These are phyloP conservation scores for Colletotrichum tanaceti DNA, from an alignment of 2,329 filamentous ascomycete species.

Conservation along the genomic window DNA sequence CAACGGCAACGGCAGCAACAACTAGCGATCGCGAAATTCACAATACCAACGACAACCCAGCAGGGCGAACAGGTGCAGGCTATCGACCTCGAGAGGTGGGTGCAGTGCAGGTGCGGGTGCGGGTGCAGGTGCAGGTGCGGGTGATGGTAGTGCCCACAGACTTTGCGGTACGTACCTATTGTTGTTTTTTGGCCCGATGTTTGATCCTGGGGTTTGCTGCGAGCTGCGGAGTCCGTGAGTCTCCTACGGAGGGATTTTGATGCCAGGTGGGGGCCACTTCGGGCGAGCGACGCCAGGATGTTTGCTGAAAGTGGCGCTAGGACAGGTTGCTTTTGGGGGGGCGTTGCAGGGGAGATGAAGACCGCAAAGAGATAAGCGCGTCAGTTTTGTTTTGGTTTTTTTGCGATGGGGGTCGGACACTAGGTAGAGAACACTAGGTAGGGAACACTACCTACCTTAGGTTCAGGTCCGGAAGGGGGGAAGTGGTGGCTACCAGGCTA, in stretches of 20 bases:
- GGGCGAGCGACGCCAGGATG: slow-evolving; percentile 39
- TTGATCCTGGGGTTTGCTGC: slow-evolving; percentile 29
- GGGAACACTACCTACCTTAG: no score
- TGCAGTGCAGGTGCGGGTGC: slow-evolving; percentile 6
- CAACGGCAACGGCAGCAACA: slow-evolving; percentile 26
- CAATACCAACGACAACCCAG: slow-evolving; percentile 19
- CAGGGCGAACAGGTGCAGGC: slow-evolving; percentile 7
- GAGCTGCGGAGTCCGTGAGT: slow-evolving; percentile 38
- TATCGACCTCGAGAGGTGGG: neutral
- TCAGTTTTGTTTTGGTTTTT: slow-evolving; percentile 5
- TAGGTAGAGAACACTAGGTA: no score
- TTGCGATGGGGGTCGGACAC: slow-evolving; percentile 16
- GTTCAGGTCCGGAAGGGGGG: slow-evolving; percentile 7
- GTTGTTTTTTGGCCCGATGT: slow-evolving; percentile 25
- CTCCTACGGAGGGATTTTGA: slow-evolving; percentile 26
- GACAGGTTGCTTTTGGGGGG: slow-evolving; percentile 19
- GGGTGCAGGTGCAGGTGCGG: slow-evolving; percentile 7
- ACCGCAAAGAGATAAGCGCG: slow-evolving; percentile 28
- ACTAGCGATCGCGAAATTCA: neutral
- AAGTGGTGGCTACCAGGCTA: slow-evolving; percentile 26
- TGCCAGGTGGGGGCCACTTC: slow-evolving; percentile 27
- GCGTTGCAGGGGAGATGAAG: slow-evolving; percentile 19
- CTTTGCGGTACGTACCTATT: slow-evolving; percentile 25
- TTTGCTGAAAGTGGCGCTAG: slow-evolving; percentile 25
- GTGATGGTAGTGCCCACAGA: slow-evolving; percentile 11